phyloP scores from a whole-genome alignment of 768 basidiomycete genomes.

The Russula emetica region DNA sequence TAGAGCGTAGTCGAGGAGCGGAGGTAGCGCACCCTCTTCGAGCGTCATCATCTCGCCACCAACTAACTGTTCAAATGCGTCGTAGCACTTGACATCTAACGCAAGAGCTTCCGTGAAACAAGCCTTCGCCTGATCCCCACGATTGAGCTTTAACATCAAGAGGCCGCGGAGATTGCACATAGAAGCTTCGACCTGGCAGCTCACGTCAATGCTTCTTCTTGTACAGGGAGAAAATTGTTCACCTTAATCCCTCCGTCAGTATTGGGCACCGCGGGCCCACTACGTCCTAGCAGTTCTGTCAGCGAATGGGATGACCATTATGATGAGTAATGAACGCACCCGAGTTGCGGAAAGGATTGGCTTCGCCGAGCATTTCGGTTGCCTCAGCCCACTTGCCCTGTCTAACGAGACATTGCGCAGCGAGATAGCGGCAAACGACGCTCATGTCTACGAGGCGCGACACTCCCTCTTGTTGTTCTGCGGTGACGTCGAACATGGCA shows the following conservation, averaged over 20 bases:
- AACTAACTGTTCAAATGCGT: slow-evolving; percentile 86
- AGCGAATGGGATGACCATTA: slow-evolving; percentile 4
- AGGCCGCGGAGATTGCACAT: slow-evolving; percentile 94
- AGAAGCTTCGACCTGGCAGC: slow-evolving; percentile 82
- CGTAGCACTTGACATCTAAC: slow-evolving; percentile 95
- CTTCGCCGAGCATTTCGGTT: slow-evolving; percentile 87
- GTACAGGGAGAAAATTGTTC: not conserved
- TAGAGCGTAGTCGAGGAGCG: not conserved
- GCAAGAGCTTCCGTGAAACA: slow-evolving; percentile 95
- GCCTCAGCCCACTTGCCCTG: slow-evolving; percentile 93
- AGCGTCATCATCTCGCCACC: slow-evolving; percentile 94
- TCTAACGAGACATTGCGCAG: slow-evolving; percentile 89
- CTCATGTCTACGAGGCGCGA: slow-evolving; percentile 89
- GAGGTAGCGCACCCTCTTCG: slow-evolving; percentile 69
- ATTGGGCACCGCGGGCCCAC: slow-evolving; percentile 70
- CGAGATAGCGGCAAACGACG: slow-evolving; percentile 92
- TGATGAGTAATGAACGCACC: slow-evolving; percentile 39
- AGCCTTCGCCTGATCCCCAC: slow-evolving; percentile 85
- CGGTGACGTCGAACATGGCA: slow-evolving; percentile 65
- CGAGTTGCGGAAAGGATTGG: slow-evolving; percentile 79
- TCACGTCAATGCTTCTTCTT: not conserved
- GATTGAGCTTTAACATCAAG: slow-evolving; percentile 90
- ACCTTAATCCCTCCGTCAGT: slow-evolving; percentile 95
- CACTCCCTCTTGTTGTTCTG: slow-evolving; percentile 58
- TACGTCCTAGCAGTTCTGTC: slow-evolving; percentile 42